Percentiles rank a stretch among this genome's conserved stretches.
These are phyloP conservation scores for Nicotiana noctiflora DNA, from an alignment of 257 asterid genomes.

Conservation along the genomic window DNA sequence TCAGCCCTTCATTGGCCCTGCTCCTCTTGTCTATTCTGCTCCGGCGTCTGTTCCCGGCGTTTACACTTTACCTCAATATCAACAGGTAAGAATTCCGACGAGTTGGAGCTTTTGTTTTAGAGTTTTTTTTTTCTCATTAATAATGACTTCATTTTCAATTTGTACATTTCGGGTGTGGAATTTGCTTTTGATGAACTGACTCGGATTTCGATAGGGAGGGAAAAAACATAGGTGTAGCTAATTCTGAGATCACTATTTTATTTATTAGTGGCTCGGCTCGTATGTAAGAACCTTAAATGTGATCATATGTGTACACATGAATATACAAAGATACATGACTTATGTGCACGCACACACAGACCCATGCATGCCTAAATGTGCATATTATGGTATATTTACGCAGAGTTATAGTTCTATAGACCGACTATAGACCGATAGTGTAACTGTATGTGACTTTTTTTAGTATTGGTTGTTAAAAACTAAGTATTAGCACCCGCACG, in stretches of 20 bases:
- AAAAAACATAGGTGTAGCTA: no score
- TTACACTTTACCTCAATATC: background rate
- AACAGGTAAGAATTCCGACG: conserved; percentile 1
- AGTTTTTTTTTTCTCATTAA: background rate
- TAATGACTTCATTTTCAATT: background rate
- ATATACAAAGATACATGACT: background rate
- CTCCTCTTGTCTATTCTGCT: background rate
- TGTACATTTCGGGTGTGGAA: background rate
- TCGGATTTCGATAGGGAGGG: background rate
- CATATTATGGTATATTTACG: background rate
- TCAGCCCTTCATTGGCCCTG: background rate
- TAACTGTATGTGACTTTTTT: no score
- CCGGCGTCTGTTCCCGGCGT: background rate
- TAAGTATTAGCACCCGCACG: no score
- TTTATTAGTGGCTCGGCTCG: background rate
- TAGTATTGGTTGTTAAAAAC: no score
- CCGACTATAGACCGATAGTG: no score
- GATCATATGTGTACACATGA: background rate
- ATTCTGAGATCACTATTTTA: background rate
- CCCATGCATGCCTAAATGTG: background rate
- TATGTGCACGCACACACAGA: no score
- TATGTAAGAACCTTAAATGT: background rate
- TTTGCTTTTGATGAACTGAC: background rate
- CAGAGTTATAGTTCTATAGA: no score
- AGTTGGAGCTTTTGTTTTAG: background rate